These are phyloP conservation scores for Kokia cookei DNA, from an alignment of 441 rosid genomes.

Conservation along the genomic window DNA sequence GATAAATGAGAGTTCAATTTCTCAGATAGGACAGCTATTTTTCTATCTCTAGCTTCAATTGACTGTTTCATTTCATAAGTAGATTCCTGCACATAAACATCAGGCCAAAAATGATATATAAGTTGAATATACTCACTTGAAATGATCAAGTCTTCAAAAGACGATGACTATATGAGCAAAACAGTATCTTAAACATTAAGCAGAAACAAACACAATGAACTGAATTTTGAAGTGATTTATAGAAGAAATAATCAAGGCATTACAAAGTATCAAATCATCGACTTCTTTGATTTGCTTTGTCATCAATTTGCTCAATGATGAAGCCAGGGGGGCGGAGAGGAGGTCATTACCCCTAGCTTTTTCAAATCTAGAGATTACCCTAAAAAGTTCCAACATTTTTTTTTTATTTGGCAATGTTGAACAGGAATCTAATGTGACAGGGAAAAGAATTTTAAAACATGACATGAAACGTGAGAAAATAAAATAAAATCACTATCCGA, in stretches of 20 bases:
- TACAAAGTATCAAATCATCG: background rate
- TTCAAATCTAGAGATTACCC: background rate
- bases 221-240: background rate
- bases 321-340: background rate
- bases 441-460: background rate
- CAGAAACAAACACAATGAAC: background rate
- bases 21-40: slow-evolving; percentile 35
- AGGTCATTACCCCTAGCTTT: background rate
- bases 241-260: background rate
- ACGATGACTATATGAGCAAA: background rate
- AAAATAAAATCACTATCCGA: background rate
- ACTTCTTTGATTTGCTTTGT: background rate
- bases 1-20: slow-evolving; percentile 59
- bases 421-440: background rate
- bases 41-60: slow-evolving; percentile 54
- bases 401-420: background rate
- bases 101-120: background rate
- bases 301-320: background rate
- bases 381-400: background rate
- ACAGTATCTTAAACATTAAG: background rate
- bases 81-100: slow-evolving; percentile 53
- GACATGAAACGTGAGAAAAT: background rate
- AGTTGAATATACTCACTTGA: background rate
- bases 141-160: background rate
- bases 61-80: slow-evolving; percentile 64